Base-by-base conservation (phyloP, 768 basidiomycete genomes). In the Clavaria fumosa region DNA sequence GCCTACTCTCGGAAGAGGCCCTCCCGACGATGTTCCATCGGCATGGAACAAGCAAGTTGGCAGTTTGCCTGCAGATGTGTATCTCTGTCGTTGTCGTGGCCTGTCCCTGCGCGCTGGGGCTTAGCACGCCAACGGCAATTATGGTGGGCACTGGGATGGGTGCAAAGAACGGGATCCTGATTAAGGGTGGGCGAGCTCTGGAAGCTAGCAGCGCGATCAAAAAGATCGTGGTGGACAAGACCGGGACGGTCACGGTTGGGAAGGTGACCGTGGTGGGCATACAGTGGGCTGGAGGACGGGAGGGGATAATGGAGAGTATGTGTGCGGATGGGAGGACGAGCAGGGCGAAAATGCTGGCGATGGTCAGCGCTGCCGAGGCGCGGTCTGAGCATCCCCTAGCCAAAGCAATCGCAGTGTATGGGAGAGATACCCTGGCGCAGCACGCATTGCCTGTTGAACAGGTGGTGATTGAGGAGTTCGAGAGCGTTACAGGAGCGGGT, bases 61-160 rank as follows among this genome's bases (percentile, higher is more conserved):
- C 85, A 5, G 80, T 93, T 10, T 97, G 91, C 53, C 64, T 99
- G 33, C 89, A 93, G 61, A 77, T 99, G 50, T 96, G 93, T 56
- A 99, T 97, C 52, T 90, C 85, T 27, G 95, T 97, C 44, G 72
- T 99, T 42, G 95, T 99, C 34, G 90, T 99, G 36, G 93, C 95
- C 15, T 99, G 95, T 56, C 95, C 95, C 0, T 99, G 95, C 53
- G 93, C 95, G 0, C 70, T 99, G 23, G 95, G 93, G 4, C 68
- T 97, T 41, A 86, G 85, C 39, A 97, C 93, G 0, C 95, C 95
- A 1, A 97, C 95, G 0, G 95, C 93, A 2, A 89, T 97, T 58
- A 97, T 97, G 95, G 95, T 97, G 22, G 95, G 95, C 12, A 97
- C 93, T 0, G 95, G 95, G 1, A 76, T 97, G 40, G 95, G 95